phyloP scores from a whole-genome alignment of 495 filamentous ascomycete genomes.

The Filosporella fistucella region DNA sequence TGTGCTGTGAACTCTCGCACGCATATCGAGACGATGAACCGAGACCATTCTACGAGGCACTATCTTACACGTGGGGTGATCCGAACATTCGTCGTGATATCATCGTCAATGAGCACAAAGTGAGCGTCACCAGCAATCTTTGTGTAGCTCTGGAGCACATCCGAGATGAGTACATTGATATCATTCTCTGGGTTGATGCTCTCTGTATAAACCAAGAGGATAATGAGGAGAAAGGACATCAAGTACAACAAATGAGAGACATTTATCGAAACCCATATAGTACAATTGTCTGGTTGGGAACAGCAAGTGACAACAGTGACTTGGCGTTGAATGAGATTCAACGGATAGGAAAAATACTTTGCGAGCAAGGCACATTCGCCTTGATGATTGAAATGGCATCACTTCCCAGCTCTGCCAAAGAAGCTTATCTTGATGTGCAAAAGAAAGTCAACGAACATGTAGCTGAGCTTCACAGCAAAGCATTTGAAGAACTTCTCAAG shows the following conservation, averaged over 20 bases:
- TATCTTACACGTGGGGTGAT: slow-evolving; percentile 7
- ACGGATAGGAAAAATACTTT: not conserved
- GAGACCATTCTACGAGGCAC: not conserved
- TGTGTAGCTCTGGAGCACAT: not conserved
- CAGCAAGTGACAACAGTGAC: not conserved
- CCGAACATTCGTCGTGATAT: not conserved
- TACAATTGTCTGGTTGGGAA: slow-evolving; percentile 5
- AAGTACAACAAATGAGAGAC: slow-evolving; percentile 1
- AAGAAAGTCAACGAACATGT: not conserved
- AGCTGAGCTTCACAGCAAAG: not conserved
- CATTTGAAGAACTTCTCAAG: not conserved
- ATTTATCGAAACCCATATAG: not conserved
- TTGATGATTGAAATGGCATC: not conserved
- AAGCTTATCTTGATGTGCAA: not conserved
- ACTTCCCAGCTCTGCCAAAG: not conserved
- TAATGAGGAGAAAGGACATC: slow-evolving; percentile 2
- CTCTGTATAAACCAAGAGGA: slow-evolving; percentile 5
- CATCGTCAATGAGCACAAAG: not conserved
- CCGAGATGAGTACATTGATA: not conserved
- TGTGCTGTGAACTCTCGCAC: not conserved
- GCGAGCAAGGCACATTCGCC: not conserved
- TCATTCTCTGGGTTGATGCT: slow-evolving; percentile 4
- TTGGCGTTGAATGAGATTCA: not conserved
- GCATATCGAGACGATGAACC: not conserved
- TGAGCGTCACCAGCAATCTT: not conserved